Percentiles rank a stretch among this genome's conserved stretches.
These are phyloP conservation scores for Rhizophagus clarus DNA, from an alignment of 192 early-diverging fungal species.

Conservation along the genomic window DNA sequence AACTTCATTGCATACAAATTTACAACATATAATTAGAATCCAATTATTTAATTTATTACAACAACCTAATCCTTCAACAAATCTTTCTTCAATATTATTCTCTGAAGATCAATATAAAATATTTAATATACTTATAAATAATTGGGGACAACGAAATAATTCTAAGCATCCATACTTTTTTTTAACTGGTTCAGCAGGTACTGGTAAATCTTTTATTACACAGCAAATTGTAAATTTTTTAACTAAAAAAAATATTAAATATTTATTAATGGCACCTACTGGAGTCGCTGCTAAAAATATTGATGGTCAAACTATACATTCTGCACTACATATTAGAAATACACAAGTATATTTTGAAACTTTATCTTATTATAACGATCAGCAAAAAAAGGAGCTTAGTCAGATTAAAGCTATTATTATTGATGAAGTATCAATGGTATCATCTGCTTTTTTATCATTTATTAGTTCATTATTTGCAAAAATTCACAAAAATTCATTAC, in stretches of 20 bases:
- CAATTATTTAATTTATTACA: too few species aligned
- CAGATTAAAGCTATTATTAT: not conserved
- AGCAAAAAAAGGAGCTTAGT: not conserved
- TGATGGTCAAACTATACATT: not conserved
- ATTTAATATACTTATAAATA: not conserved
- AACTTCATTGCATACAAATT: too few species aligned
- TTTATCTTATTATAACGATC: not conserved
- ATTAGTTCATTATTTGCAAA: not conserved
- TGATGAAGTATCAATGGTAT: conserved; percentile 20
- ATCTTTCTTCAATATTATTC: not conserved
- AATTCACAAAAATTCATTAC: not conserved
- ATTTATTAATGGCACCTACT: not conserved
- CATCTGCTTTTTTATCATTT: not conserved
- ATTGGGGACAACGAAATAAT: not conserved
- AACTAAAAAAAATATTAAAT: not conserved
- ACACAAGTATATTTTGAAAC: not conserved
- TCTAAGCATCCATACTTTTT: not conserved
- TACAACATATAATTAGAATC: too few species aligned
- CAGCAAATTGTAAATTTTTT: not conserved
- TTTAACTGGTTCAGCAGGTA: not conserved
- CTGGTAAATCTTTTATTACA: conserved; percentile 6
- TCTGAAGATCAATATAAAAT: conserved; percentile 5
- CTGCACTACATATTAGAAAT: not conserved
- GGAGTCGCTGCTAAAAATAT: not conserved
- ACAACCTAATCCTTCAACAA: too few species aligned